phyloP scores from a whole-genome alignment of 345 rosid genomes.

The Zanthoxylum bungeanum region DNA sequence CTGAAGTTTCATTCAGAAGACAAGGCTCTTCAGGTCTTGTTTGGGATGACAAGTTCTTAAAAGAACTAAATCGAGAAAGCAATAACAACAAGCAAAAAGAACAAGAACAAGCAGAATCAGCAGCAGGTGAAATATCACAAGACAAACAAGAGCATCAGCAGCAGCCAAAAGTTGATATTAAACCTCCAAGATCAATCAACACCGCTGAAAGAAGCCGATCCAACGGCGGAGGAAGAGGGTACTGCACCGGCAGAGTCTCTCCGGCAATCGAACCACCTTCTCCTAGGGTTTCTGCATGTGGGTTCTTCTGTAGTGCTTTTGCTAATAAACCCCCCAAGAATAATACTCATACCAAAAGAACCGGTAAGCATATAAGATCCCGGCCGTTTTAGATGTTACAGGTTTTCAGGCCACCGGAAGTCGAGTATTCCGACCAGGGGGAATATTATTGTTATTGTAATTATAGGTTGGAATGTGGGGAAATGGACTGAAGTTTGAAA shows the following conservation, averaged over 20 bases:
- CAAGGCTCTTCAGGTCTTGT: slow-evolving; percentile 94
- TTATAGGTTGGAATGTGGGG: no score
- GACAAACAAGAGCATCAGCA: slow-evolving; percentile 4
- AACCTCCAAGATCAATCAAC: slow-evolving; percentile 32
- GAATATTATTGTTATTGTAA: not conserved
- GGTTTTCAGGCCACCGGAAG: slow-evolving; percentile 5
- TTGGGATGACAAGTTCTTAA: slow-evolving; percentile 73
- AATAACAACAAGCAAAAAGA: slow-evolving; percentile 16
- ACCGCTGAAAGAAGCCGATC: slow-evolving; percentile 80
- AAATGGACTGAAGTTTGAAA: no score
- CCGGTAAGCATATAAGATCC: slow-evolving; percentile 64
- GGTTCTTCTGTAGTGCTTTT: slow-evolving; percentile 70
- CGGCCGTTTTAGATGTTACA: slow-evolving; percentile 19
- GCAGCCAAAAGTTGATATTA: slow-evolving; percentile 15
- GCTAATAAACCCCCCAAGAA: slow-evolving; percentile 41
- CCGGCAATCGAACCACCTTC: slow-evolving; percentile 93
- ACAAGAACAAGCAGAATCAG: slow-evolving; percentile 19
- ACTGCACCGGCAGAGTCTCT: slow-evolving; percentile 72
- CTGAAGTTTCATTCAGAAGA: slow-evolving; percentile 78
- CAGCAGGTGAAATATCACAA: not conserved
- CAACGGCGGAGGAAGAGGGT: slow-evolving; percentile 67
- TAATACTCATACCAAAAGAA: slow-evolving; percentile 35
- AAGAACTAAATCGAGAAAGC: slow-evolving; percentile 42
- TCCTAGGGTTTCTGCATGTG: slow-evolving; percentile 80
- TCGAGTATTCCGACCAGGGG: slow-evolving; percentile 24